Conservation (phyloP, 768 basidiomycete genomes). For the Tricholoma sp. region DNA sequence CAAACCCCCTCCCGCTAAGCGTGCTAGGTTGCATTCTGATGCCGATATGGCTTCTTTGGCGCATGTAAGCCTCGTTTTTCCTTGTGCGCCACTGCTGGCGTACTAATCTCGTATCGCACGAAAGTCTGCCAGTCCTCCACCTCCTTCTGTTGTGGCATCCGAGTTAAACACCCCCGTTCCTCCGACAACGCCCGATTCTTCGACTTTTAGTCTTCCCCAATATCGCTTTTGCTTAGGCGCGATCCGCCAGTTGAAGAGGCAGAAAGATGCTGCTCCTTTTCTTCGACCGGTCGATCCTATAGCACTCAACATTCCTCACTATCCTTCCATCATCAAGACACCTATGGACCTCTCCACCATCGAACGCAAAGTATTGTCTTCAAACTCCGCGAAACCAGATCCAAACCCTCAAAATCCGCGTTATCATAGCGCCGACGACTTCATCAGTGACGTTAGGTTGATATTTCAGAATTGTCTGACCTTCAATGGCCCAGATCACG, state of each 20-base stretch:
- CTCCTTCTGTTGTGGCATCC: conserved; percentile 43
- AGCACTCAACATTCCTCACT: conserved; percentile 82
- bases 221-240: conserved; percentile 76
- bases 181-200: conserved; percentile 22
- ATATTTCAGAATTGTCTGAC: conserved; percentile 84
- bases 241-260: conserved; percentile 77
- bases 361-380: conserved; percentile 78
- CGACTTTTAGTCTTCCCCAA: conserved; percentile 62
- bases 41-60: conserved; percentile 68
- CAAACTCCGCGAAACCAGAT: conserved; percentile 77
- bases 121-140: conserved; percentile 75
- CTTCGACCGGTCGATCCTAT: conserved; percentile 84
- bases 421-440: conserved; percentile 74
- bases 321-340: conserved; percentile 75
- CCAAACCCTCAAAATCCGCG: conserved; percentile 65
- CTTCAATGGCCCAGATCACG: conserved; percentile 93
- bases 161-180: conserved; percentile 34
- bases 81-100: conserved; percentile 47
- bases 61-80: conserved; percentile 52
- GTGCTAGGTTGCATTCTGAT: conserved; percentile 71
- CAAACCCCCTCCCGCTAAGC: conserved; percentile 77
- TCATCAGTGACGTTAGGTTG: conserved; percentile 77
- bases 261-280: conserved; percentile 81
- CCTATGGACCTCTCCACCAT: conserved; percentile 96
- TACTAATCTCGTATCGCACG: conserved; percentile 28